Evolutionary conservation across 306 rosid genomes (phyloP).

Genomic region (Begonia masoniana): DNA sequence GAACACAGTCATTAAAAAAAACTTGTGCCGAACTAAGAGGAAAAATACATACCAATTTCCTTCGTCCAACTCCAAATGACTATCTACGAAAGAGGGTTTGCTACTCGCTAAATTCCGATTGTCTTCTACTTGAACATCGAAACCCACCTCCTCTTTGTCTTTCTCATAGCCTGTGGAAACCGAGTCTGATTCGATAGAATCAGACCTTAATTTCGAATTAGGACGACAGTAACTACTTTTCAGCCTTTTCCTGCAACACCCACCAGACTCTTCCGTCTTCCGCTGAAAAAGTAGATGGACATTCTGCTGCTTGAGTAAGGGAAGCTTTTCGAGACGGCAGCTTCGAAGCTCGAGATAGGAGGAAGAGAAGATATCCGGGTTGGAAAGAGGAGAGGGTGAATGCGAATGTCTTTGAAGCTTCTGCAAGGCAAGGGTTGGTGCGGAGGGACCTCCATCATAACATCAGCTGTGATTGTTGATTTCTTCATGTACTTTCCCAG

Average conservation of each 20-base stretch:
- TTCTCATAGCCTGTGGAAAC: not conserved
- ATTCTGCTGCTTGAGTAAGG: constrained; percentile 7
- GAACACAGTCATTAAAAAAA: too few species aligned
- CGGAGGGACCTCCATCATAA: constrained; percentile 43
- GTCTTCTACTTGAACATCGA: not conserved
- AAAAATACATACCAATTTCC: constrained; percentile 35
- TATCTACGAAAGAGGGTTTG: constrained; percentile 56
- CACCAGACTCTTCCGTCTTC: constrained; percentile 3
- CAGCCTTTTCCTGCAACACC: constrained; percentile 13
- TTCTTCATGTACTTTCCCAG: constrained; percentile 85
- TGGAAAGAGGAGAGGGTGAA: not conserved
- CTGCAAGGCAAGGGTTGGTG: constrained; percentile 45
- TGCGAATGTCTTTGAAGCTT: constrained; percentile 25
- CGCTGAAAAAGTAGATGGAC: not conserved
- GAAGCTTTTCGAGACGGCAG: constrained; percentile 67
- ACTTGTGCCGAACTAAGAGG: too few species aligned
- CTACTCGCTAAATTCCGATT: constrained; percentile 3
- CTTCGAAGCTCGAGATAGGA: constrained; percentile 71
- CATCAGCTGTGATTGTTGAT: constrained; percentile 42
- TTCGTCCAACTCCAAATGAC: constrained; percentile 31
- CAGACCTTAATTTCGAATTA: constrained; percentile 17
- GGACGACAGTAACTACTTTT: constrained; percentile 1
- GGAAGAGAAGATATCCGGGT: constrained; percentile 22
- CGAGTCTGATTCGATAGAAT: constrained; percentile 13
- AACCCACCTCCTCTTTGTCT: not conserved